These are phyloP conservation scores for Cruciata laevipes DNA, from an alignment of 257 asterid species.

Conservation along the genomic window DNA sequence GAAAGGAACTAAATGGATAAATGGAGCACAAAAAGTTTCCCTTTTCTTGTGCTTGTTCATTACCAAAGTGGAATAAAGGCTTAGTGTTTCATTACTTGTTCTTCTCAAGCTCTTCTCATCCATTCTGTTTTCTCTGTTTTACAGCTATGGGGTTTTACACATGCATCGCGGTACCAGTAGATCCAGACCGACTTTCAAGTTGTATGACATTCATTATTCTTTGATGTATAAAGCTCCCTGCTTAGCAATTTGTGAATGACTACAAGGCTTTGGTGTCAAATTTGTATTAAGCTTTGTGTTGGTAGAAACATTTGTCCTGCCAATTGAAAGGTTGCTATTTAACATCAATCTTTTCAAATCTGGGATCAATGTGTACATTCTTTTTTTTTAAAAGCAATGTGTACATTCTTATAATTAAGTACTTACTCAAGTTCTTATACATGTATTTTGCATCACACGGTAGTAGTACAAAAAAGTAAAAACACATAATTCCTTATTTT, in stretches of 20 bases:
- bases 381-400: too few species aligned
- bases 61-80: background rate
- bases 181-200: background rate
- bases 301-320: background rate
- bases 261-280: background rate
- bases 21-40: background rate
- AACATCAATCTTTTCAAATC: too few species aligned
- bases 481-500: too few species aligned
- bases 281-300: background rate
- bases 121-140: slow-evolving; percentile 8
- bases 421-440: too few species aligned
- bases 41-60: background rate
- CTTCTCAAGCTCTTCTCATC: background rate
- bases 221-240: slow-evolving; percentile 13
- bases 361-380: too few species aligned
- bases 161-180: slow-evolving; percentile 51
- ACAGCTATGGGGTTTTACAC: slow-evolving; percentile 96
- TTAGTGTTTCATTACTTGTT: background rate
- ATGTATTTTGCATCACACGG: too few species aligned
- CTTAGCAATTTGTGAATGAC: background rate
- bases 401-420: too few species aligned
- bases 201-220: slow-evolving; percentile 26
- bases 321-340: too few species aligned
- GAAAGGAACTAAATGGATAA: background rate
- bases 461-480: too few species aligned